Evolutionary conservation across 768 basidiomycete genomes (phyloP).

Genomic region (Pleurotus pulmonarius): DNA sequence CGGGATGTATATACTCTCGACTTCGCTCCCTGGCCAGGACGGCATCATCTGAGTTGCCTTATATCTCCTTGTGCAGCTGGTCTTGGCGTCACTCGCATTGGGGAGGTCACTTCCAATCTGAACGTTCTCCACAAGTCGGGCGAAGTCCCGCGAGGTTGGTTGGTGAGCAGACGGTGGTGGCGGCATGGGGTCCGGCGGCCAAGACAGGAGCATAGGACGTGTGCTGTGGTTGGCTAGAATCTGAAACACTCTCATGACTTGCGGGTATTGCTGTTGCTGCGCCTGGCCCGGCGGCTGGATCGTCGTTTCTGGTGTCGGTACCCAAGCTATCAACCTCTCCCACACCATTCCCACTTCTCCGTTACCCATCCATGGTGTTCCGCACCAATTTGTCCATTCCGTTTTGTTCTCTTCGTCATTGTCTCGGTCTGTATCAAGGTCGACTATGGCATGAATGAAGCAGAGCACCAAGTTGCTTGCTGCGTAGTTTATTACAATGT

Average conservation of each 20-base stretch:
- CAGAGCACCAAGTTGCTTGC: conserved; percentile 84
- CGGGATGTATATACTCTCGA: conserved; percentile 88
- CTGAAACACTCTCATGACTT: conserved; percentile 65
- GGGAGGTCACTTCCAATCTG: conserved; percentile 50
- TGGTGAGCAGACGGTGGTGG: conserved; percentile 29
- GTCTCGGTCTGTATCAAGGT: conserved; percentile 58
- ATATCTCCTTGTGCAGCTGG: conserved; percentile 82
- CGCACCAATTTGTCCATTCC: conserved; percentile 87
- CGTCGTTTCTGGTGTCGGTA: neutral
- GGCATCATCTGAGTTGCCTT: conserved; percentile 67
- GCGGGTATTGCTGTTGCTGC: neutral
- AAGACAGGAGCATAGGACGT: conserved; percentile 61
- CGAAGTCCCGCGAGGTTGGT: conserved; percentile 43
- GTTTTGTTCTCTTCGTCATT: conserved; percentile 74
- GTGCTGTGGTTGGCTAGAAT: conserved; percentile 62
- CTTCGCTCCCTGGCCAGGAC: conserved; percentile 53
- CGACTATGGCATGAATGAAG: conserved; percentile 82
- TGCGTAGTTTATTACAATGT: conserved; percentile 88
- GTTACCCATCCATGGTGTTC: conserved; percentile 56
- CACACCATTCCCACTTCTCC: too few species aligned
- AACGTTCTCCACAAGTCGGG: conserved; percentile 64
- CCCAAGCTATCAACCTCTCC: conserved; percentile 26
- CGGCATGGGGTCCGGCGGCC: conserved; percentile 58
- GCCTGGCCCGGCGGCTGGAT: neutral
- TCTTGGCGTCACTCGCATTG: conserved; percentile 69